These are phyloP conservation scores for Lipomyces starkeyi DNA, from an alignment of 805 yeast genomes.

Conservation along the genomic window DNA sequence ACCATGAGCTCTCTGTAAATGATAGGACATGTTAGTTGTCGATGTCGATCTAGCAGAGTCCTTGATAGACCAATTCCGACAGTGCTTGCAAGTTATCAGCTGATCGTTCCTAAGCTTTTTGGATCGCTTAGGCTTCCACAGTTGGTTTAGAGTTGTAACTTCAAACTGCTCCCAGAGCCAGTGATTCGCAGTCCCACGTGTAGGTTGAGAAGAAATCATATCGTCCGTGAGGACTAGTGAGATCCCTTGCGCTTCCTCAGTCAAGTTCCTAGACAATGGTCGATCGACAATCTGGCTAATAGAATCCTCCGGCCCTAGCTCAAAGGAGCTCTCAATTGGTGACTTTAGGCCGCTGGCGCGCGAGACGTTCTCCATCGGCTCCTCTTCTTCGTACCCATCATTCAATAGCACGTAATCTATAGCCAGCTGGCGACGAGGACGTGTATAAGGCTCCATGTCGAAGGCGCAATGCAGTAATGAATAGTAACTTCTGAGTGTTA, in stretches of 20 bases:
- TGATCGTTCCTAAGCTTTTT: not conserved
- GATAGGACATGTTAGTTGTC: not conserved
- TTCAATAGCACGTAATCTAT: conserved; percentile 3
- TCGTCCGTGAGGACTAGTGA: conserved; percentile 1
- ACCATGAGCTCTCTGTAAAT: not conserved
- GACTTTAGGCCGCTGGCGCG: not conserved
- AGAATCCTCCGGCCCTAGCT: conserved; percentile 1
- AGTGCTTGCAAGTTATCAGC: conserved; percentile 1
- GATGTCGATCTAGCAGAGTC: not conserved
- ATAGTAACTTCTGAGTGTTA: not conserved
- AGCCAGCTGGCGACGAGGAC: conserved; percentile 2
- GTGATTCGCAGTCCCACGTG: conserved; percentile 2
- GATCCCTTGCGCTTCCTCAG: not conserved
- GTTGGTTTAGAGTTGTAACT: not conserved
- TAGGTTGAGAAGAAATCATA: not conserved
- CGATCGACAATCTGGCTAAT: not conserved
- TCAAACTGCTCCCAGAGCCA: conserved; percentile 1
- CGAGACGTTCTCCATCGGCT: conserved; percentile 5
- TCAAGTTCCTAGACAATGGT: not conserved
- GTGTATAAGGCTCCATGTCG: not conserved
- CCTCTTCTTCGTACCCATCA: conserved; percentile 9
- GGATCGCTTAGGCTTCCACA: not conserved
- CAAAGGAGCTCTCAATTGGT: conserved; percentile 5
- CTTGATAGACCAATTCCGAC: not conserved
- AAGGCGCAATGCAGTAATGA: conserved; percentile 8